Evolutionary conservation across 495 filamentous ascomycete genomes (phyloP), one percentile per base, ranked within the genome.

Genomic region (Ascobolus immersus): DNA sequence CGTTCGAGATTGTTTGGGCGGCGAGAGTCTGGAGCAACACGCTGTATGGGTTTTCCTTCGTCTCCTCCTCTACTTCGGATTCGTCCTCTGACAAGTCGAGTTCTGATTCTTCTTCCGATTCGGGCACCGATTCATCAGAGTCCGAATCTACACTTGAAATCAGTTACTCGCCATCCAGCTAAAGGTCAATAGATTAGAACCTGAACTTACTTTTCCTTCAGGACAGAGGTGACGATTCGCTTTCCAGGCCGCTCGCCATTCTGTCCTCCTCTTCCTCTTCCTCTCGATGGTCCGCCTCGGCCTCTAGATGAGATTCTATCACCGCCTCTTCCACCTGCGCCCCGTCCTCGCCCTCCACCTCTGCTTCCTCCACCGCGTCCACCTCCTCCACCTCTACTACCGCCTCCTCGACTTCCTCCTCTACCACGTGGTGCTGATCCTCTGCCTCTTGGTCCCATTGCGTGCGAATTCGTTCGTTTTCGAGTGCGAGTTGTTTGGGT

Each of bases 1-100:
- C 49, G 37, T 35, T 49, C 33, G 19, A 37, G 23, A 21, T 23
- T 32, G 27, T 33, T 19, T 25, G 40, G 25, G 36, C 27, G 8
- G 41, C 38, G 4, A 60, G 48, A 2, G 51, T 51, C 29, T 56
- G 40, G 2, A 62, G 40, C 5, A 60, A 48, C n/a, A 44, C 35
- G 25, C 48, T 54, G 37, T 56, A 61, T 9, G 59, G 44, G 24
- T 50, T 52, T 7, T 22, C 43, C 7, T 31, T 33, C 1, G 43
- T 28, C 17, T 34, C 44, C 25, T 46, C 42, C 5, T 50, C 48
- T 40, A 28, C 40, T 37, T 45, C 41, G 2, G 40, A 39, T 9
- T 37, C 35, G 0, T 45, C 42, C 20, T 47, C 44, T 21, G 36
- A 28, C 3, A 44, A 44, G 11, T 37, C 36, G 12, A 19, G 12